These are phyloP conservation scores for Kazachstania bromeliacearum DNA, from an alignment of 805 yeast genomes.

Conservation along the genomic window DNA sequence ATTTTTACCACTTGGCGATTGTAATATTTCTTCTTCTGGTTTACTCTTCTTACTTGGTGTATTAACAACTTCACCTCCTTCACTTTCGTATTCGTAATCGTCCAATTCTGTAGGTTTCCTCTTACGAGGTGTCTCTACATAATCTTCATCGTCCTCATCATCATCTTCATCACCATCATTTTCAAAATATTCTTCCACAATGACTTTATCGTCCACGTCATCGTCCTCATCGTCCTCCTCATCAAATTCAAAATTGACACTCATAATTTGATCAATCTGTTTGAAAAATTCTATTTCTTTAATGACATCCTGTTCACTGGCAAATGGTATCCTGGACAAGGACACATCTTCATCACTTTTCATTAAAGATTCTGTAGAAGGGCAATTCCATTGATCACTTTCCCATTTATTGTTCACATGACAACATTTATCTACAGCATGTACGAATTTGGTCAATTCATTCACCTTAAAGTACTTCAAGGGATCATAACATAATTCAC, in stretches of 20 bases:
- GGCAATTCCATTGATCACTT: too few relatives aligned
- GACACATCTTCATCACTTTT: slow-evolving; percentile 27
- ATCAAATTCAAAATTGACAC: slow-evolving; percentile 25
- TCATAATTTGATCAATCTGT: slow-evolving; percentile 26
- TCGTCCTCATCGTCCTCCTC: slow-evolving; percentile 26
- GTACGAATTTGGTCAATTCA: slow-evolving; percentile 35
- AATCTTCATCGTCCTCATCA: slow-evolving; percentile 11
- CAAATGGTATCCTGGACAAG: slow-evolving; percentile 23
- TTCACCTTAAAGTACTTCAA: slow-evolving; percentile 30
- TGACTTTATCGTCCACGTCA: slow-evolving; percentile 7
- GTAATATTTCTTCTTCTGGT: slow-evolving; percentile 6
- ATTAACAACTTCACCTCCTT: slow-evolving; percentile 6
- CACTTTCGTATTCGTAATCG: slow-evolving; percentile 18
- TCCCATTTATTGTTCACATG: slow-evolving; percentile 9
- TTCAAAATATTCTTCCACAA: slow-evolving; percentile 14
- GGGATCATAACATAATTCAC: slow-evolving; percentile 40
- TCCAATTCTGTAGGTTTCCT: slow-evolving; percentile 25
- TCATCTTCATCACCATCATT: slow-evolving; percentile 10
- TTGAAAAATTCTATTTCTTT: slow-evolving; percentile 17
- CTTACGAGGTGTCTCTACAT: slow-evolving; percentile 16
- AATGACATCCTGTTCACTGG: slow-evolving; percentile 12
- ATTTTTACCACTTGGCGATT: slow-evolving; percentile 6
- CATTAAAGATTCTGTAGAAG: too few relatives aligned
- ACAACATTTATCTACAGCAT: slow-evolving; percentile 32
- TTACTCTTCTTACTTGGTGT: slow-evolving; percentile 21